Conservation (phyloP, 169 alveolate genomes). For the Perkinsus marinus region DNA sequence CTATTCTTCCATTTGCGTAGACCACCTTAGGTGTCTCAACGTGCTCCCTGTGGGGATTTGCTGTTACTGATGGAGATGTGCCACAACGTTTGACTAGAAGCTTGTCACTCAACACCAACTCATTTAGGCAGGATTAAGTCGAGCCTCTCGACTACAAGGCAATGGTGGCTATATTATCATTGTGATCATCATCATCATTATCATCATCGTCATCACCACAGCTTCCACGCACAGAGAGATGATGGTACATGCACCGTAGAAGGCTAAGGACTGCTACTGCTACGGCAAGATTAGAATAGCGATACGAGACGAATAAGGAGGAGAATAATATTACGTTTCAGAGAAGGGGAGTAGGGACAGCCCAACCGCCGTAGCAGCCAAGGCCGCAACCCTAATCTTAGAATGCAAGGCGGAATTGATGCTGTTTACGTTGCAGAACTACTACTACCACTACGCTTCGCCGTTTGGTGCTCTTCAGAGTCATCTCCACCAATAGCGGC, state of each 20-base stretch:
- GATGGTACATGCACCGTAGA: too few species aligned
- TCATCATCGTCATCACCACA: too few species aligned
- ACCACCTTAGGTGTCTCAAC: neutral
- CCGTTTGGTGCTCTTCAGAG: too few species aligned
- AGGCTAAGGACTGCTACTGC: too few species aligned
- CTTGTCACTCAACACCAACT: neutral
- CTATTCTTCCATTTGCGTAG: neutral
- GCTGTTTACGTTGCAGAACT: neutral
- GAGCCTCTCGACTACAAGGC: neutral
- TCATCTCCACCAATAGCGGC: too few species aligned
- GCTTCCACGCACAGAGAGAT: too few species aligned
- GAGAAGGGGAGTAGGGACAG: neutral
- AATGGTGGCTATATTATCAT: neutral
- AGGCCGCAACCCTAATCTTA: neutral
- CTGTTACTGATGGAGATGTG: neutral
- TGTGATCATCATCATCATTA: neutral
- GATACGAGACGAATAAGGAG: too few species aligned
- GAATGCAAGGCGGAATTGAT: neutral
- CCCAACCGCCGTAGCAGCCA: neutral
- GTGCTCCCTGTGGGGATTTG: neutral
- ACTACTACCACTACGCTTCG: neutral
- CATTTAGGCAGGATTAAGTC: neutral
- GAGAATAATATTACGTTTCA: neutral
- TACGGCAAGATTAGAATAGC: neutral
- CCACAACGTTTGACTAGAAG: neutral